Percentiles rank a stretch among this genome's conserved stretches.
Evolutionary conservation across 2,329 filamentous ascomycete genomes (phyloP).

Genomic region (Rasamsonia emersonii): DNA sequence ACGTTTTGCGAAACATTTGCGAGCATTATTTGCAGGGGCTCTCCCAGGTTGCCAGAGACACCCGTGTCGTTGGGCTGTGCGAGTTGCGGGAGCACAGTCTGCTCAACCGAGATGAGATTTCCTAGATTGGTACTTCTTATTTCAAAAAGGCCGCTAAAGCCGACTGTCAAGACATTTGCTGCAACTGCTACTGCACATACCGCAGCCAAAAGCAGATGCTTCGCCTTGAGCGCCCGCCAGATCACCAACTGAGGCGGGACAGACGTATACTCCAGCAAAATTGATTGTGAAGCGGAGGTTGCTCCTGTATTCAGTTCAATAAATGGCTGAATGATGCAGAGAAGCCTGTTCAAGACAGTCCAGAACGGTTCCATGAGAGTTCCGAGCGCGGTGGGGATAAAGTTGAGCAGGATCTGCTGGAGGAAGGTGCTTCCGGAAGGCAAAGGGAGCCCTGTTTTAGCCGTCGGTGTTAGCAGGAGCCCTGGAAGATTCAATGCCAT

Average conservation of each 20-base stretch:
- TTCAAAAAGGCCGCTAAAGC: constrained; percentile 43
- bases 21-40: constrained; percentile 36
- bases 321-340: constrained; percentile 49
- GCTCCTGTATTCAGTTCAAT: constrained; percentile 39
- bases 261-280: constrained; percentile 44
- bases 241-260: constrained; percentile 47
- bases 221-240: constrained; percentile 35
- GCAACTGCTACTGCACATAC: constrained; percentile 44
- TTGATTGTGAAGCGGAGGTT: constrained; percentile 26
- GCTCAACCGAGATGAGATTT: not conserved
- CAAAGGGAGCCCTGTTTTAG: constrained; percentile 25
- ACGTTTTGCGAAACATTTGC: constrained; percentile 41
- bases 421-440: constrained; percentile 29
- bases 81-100: not conserved
- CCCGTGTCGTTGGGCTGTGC: too few relatives aligned
- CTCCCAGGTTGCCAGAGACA: constrained; percentile 17
- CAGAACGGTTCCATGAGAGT: constrained; percentile 52
- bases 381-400: constrained; percentile 47
- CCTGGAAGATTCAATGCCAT: not conserved
- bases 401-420: constrained; percentile 38
- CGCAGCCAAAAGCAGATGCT: constrained; percentile 39
- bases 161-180: constrained; percentile 46
- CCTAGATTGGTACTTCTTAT: not conserved
- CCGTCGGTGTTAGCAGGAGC: constrained; percentile 6
- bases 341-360: constrained; percentile 44